Evolutionary conservation across 164 flowering plant species (phyloP).

Genomic region (Magnolia sinica): DNA sequence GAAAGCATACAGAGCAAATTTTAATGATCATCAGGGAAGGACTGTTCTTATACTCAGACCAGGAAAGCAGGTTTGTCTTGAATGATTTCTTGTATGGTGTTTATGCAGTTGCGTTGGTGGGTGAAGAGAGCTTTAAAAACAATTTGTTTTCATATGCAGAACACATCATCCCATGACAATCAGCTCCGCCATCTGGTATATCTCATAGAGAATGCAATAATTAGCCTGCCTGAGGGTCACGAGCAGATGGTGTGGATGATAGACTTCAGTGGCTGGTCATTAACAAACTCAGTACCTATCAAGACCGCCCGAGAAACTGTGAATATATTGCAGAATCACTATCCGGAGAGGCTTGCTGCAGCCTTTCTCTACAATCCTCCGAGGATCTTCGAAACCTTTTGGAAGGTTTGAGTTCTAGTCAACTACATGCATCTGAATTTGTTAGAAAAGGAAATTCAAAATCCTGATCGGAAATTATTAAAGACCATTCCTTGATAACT

Average conservation of each 20-base stretch:
- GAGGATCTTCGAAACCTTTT: slow-evolving; percentile 82
- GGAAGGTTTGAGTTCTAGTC: slow-evolving; percentile 62
- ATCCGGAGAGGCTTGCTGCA: slow-evolving; percentile 85
- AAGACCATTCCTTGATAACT: not conserved
- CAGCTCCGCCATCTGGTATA: slow-evolving; percentile 88
- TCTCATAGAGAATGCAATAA: slow-evolving; percentile 84
- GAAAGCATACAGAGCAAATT: slow-evolving; percentile 72
- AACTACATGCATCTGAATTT: not conserved
- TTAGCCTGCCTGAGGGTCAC: slow-evolving; percentile 83
- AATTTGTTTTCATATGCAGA: slow-evolving; percentile 39
- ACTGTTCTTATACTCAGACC: slow-evolving; percentile 89
- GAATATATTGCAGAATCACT: slow-evolving; percentile 75
- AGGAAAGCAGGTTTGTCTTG: slow-evolving; percentile 42
- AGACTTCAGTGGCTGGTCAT: slow-evolving; percentile 86
- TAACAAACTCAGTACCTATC: slow-evolving; percentile 61
- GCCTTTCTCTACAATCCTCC: slow-evolving; percentile 95
- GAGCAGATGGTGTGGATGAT: slow-evolving; percentile 94
- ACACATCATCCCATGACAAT: slow-evolving; percentile 62
- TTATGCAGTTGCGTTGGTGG: not conserved
- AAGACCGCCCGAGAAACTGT: slow-evolving; percentile 71
- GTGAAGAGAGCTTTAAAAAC: not conserved
- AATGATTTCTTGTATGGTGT: not conserved
- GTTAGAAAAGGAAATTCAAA: not conserved
- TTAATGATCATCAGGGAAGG: slow-evolving; percentile 73
- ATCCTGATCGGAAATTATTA: not conserved